Percentiles rank a stretch among this genome's conserved stretches.
Conservation (phyloP, 495 filamentous ascomycete species). For the Neurospora sp. region DNA sequence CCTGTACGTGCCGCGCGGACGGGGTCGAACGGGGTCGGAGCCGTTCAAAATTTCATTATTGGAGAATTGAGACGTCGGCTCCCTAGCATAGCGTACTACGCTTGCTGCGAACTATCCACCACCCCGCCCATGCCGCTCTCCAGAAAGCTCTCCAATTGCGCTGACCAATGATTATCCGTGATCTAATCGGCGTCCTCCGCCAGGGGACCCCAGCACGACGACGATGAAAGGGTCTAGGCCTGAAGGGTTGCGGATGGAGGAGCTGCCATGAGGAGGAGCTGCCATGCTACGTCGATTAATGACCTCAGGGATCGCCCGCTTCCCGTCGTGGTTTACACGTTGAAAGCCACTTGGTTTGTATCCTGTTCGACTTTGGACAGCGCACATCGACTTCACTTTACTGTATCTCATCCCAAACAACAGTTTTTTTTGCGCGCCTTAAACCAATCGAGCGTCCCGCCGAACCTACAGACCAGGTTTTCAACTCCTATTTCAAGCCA, state of each 20-base stretch:
- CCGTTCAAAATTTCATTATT: not conserved
- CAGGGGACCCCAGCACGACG: not conserved
- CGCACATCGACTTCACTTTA: not conserved
- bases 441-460: not conserved
- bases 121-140: not conserved
- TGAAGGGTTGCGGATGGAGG: not conserved
- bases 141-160: not conserved
- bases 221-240: not conserved
- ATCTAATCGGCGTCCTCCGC: not conserved
- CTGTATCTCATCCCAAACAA: not conserved
- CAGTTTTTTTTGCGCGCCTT: not conserved
- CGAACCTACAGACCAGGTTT: not conserved
- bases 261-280: not conserved
- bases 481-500: not conserved
- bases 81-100: not conserved
- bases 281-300: not conserved
- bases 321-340: not conserved
- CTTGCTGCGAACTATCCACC: not conserved
- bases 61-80: not conserved
- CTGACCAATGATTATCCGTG: not conserved
- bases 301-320: not conserved
- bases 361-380: not conserved
- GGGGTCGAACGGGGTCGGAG: not conserved
- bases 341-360: not conserved
- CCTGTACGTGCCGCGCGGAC: not conserved